Conservation (phyloP, 805 yeast species). For the Metschnikowia cerradonensis region DNA sequence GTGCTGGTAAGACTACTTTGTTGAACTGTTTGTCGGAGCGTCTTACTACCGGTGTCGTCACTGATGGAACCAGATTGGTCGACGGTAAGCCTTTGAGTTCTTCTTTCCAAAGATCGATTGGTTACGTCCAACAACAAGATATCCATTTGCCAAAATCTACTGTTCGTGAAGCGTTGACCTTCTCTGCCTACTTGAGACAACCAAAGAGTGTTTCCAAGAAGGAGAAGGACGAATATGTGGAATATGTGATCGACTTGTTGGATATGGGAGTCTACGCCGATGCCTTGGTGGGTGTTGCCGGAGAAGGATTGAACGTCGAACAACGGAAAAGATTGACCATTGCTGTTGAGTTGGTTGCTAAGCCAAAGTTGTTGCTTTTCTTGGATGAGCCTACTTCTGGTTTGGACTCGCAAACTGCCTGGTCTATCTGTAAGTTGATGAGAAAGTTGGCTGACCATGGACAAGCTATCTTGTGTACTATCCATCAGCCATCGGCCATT, state of each 20-base stretch:
- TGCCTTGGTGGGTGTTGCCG: constrained; percentile 75
- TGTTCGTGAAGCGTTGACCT: constrained; percentile 69
- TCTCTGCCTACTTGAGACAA: constrained; percentile 71
- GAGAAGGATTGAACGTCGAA: constrained; percentile 44
- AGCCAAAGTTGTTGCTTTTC: constrained; percentile 57
- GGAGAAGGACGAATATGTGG: constrained; percentile 67
- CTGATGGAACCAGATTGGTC: constrained; percentile 59
- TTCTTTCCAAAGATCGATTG: constrained; percentile 73
- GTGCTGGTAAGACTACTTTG: constrained; percentile 82
- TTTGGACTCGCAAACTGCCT: constrained; percentile 63
- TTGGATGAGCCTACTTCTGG: constrained; percentile 77
- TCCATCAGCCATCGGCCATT: constrained; percentile 75
- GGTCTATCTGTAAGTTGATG: constrained; percentile 67
- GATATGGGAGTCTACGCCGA: constrained; percentile 71
- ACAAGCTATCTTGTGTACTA: constrained; percentile 72
- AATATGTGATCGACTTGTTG: constrained; percentile 58
- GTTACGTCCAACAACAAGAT: constrained; percentile 81
- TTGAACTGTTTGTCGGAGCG: constrained; percentile 71
- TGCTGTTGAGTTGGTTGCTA: constrained; percentile 70
- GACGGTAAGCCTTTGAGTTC: constrained; percentile 61
- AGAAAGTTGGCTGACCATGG: constrained; percentile 67
- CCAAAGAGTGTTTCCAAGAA: constrained; percentile 50
- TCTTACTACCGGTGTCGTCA: constrained; percentile 63
- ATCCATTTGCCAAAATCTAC: constrained; percentile 65
- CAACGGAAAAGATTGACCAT: constrained; percentile 41